These are phyloP conservation scores for Cenchrus americanus DNA, from an alignment of 176 grass and related monocot genomes.

Conservation along the genomic window DNA sequence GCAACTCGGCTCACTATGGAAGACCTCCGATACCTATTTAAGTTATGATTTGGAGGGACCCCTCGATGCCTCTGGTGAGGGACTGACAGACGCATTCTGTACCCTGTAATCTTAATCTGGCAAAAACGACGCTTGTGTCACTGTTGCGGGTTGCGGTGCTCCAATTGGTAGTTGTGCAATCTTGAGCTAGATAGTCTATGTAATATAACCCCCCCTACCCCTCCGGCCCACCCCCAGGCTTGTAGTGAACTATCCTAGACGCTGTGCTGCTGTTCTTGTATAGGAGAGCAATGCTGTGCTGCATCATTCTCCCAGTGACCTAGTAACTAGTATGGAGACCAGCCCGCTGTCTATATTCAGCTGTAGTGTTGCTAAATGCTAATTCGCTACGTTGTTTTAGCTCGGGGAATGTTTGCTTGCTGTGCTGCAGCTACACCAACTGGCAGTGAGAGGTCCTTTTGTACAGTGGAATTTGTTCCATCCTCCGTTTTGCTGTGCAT, in stretches of 20 bases:
- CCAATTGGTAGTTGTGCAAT: conserved; percentile 31
- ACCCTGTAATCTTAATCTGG: conserved; percentile 18
- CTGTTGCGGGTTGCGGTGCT: conserved; percentile 29
- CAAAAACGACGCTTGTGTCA: not conserved
- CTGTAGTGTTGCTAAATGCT: conserved; percentile 16
- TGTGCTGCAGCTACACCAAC: not conserved
- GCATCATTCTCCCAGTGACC: not conserved
- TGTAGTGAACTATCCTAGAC: not conserved
- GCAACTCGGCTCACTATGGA: conserved; percentile 75
- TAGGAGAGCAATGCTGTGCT: not conserved
- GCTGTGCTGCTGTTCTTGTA: not conserved
- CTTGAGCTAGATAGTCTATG: conserved; percentile 34
- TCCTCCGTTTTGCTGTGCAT: no score
- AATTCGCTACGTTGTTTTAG: not conserved
- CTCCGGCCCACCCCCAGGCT: not conserved
- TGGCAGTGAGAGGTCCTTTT: not conserved
- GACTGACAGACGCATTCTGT: not conserved
- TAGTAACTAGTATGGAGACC: not conserved
- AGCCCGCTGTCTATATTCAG: conserved; percentile 9
- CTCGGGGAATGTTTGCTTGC: not conserved
- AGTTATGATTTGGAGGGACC: conserved; percentile 47
- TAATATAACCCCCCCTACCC: conserved; percentile 10
- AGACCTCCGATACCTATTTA: conserved; percentile 89
- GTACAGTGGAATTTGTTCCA: no score
- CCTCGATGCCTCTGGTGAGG: not conserved